Evolutionary conservation across 2,329 filamentous ascomycete species (phyloP).

Genomic region (Scortechinia acanthostroma): DNA sequence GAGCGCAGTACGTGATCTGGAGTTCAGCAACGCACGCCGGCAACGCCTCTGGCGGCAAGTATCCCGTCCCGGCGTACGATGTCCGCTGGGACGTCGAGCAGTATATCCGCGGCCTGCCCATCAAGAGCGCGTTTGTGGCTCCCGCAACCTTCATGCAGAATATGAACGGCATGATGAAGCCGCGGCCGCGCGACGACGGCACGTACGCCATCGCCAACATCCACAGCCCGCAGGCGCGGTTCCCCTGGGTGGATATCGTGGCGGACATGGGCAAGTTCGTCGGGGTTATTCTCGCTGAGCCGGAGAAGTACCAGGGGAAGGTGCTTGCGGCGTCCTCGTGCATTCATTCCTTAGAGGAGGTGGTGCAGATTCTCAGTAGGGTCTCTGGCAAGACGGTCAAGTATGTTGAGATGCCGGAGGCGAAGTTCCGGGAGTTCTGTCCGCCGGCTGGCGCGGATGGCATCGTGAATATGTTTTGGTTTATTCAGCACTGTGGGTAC

Average conservation of each 20-base stretch:
- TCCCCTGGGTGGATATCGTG: conserved; percentile 20
- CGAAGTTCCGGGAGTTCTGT: too few species aligned
- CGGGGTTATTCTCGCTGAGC: conserved; percentile 13
- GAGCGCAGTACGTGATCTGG: conserved; percentile 21
- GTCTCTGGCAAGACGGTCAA: not conserved
- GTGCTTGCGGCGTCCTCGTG: not conserved
- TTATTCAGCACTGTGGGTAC: too few species aligned
- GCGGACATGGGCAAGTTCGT: conserved; percentile 17
- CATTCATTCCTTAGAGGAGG: not conserved
- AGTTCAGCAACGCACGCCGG: conserved; percentile 18
- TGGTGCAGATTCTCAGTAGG: not conserved
- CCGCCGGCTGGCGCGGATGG: too few species aligned
- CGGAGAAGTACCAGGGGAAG: conserved; percentile 6
- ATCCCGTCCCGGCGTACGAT: too few species aligned
- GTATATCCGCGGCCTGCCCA: conserved; percentile 31
- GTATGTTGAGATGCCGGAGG: too few species aligned
- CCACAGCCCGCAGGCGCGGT: conserved; percentile 13
- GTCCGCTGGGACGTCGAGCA: conserved; percentile 33
- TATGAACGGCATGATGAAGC: conserved; percentile 14
- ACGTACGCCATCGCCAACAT: conserved; percentile 12
- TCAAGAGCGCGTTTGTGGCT: conserved; percentile 37
- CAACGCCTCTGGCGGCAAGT: conserved; percentile 20
- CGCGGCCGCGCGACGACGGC: conserved; percentile 15
- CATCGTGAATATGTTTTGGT: too few species aligned
- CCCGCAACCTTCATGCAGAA: conserved; percentile 45